phyloP scores from a whole-genome alignment of 73 alveolate genomes.

The Blepharisma japonicum region DNA sequence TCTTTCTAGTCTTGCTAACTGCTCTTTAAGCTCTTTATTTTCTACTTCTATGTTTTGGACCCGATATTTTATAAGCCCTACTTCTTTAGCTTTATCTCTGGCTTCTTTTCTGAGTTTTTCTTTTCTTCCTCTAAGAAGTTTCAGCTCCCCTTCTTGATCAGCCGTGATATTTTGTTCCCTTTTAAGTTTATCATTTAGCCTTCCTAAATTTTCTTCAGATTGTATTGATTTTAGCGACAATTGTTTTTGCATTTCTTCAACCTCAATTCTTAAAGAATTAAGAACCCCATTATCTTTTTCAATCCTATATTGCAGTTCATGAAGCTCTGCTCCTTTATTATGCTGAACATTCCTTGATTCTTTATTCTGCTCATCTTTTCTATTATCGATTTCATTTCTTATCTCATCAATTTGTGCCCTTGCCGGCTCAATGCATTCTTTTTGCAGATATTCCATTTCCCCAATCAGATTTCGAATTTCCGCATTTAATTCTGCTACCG shows the following conservation, averaged over 20 bases:
- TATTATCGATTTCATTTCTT: not conserved
- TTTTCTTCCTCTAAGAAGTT: not conserved
- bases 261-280: not conserved
- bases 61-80: not conserved
- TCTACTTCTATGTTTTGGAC: conserved; percentile 4
- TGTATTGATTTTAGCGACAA: not conserved
- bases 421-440: not conserved
- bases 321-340: not conserved
- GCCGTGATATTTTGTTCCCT: not conserved
- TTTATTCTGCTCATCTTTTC: not conserved
- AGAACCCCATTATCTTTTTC: not conserved
- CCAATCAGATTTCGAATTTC: not conserved
- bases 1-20: conserved; percentile 25
- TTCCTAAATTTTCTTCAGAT: conserved; percentile 8
- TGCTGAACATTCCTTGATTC: not conserved
- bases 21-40: conserved; percentile 14
- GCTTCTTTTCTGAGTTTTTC: conserved; percentile 18
- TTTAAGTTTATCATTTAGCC: not conserved
- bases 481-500: not conserved
- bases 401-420: not conserved
- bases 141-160: conserved; percentile 14
- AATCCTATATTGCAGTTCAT: not conserved
- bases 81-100: conserved; percentile 14
- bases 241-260: not conserved
- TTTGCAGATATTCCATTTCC: not conserved